These are phyloP conservation scores for Aquilaria malaccensis DNA, from an alignment of 345 rosid genomes.

Conservation along the genomic window DNA sequence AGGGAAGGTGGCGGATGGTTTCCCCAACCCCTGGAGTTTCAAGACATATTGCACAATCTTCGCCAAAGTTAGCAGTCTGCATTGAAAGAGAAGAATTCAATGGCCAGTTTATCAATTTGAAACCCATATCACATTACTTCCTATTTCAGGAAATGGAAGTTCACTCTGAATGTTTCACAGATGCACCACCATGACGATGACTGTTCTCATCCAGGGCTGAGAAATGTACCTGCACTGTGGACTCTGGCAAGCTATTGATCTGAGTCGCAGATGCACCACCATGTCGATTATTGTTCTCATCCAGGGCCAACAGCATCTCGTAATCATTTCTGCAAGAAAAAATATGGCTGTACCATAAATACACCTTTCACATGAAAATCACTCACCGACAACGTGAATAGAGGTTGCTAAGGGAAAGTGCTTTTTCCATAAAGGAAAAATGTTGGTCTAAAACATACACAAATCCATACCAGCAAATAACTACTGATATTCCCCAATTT, in stretches of 20 bases:
- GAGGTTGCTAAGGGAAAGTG: too few species aligned
- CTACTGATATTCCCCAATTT: too few species aligned
- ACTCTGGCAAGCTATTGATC: conserved; percentile 75
- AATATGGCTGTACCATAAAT: too few species aligned
- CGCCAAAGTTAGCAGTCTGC: conserved; percentile 61
- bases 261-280: conserved; percentile 59
- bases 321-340: conserved; percentile 65
- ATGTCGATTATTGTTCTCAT: conserved; percentile 51
- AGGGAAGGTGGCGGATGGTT: conserved; percentile 86
- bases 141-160: neutral
- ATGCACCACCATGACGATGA: conserved; percentile 49
- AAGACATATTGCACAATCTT: conserved; percentile 78
- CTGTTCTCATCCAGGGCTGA: conserved; percentile 8
- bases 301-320: conserved; percentile 88
- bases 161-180: conserved; percentile 23
- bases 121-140: too few species aligned
- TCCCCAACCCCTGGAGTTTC: conserved; percentile 76
- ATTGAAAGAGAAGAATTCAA: conserved; percentile 7
- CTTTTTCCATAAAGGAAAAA: too few species aligned
- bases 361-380: too few species aligned
- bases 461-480: too few species aligned
- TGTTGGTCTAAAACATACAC: too few species aligned
- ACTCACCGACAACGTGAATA: too few species aligned
- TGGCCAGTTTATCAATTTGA: neutral
- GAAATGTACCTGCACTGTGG: conserved; percentile 50